Base-by-base conservation (phyloP, 345 rosid species). In the Bretschneidera sinensis region DNA sequence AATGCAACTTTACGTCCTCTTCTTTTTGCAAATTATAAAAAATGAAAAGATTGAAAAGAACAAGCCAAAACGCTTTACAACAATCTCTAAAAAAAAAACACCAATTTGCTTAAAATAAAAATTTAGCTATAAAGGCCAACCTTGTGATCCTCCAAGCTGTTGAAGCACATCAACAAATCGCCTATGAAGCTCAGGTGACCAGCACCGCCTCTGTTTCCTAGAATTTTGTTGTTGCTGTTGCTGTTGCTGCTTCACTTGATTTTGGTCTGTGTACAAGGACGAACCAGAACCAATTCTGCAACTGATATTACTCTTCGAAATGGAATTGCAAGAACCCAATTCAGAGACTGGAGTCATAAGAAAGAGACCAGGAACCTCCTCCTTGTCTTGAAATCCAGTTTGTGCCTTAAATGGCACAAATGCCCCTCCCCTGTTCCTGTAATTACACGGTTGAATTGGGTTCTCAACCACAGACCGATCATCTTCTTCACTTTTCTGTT, bases 121-220 rank as follows among this genome's bases (percentile, higher is more conserved):
- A 1, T 11, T 39, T 9, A 39, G 45, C 9, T 4, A 13, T 7
- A 62, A 74, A 53, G 59, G 43, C 78, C 71, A 51, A 84, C 96
- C 94, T 71, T 78, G 73, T 47, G 81, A 73, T 48, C 96, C 96
- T 51, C 96, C 94, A 51, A 91, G 92, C 35, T 59, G 73, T 6
- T 81, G 82, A 66, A 91, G 85, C 20, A 86, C 96, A 56, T 81
- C 86, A 17, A 84, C 74, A 34, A 91, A 91, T 45, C 79, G 80
- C 21, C 81, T 76, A 66, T 84, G 97, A 50, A 91, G 91, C 43
- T 85, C 89, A 9, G 87, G 85, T 20, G 97, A 84, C 96, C 97
- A 91, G 69, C 78, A 82, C 51, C 96, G 68, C 64, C 96, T 72
- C 63, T 78, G 91, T 56, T 91, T 87, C 88, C 81, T 82, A 61